Evolutionary conservation across 1,284 basidiomycete genomes (phyloP).

Genomic region (Ganoderma sinense): DNA sequence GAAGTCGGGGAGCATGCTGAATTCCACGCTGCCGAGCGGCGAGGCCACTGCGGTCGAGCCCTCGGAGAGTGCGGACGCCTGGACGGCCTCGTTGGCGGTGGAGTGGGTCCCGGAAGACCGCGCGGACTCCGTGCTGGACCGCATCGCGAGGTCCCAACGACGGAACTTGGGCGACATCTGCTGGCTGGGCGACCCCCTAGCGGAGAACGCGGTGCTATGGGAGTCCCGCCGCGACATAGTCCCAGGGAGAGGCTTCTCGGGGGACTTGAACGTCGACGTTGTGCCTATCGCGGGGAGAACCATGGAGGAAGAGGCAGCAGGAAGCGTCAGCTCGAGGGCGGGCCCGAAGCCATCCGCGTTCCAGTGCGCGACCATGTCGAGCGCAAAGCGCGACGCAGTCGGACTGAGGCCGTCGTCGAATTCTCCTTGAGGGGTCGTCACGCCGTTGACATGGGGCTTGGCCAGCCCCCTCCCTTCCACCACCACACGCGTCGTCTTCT

Average conservation of each 20-base stretch:
- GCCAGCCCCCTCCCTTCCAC: slow-evolving; percentile 28
- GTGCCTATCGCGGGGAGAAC: slow-evolving; percentile 20
- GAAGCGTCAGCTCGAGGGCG: slow-evolving; percentile 4
- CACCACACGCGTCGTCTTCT: slow-evolving; percentile 44
- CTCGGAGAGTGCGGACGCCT: not conserved
- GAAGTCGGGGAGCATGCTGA: slow-evolving; percentile 10
- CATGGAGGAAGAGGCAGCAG: slow-evolving; percentile 28
- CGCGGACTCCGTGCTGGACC: slow-evolving; percentile 18
- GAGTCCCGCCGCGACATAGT: slow-evolving; percentile 18
- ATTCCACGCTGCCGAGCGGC: slow-evolving; percentile 6
- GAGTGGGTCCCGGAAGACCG: not conserved
- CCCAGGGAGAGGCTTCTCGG: slow-evolving; percentile 31
- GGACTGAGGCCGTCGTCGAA: not conserved
- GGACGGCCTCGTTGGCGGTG: not conserved
- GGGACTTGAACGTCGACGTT: not conserved
- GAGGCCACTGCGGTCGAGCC: not conserved
- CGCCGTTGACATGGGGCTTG: not conserved
- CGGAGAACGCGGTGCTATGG: slow-evolving; percentile 3
- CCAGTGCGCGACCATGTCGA: slow-evolving; percentile 4
- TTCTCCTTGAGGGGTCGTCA: not conserved
- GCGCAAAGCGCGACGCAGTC: slow-evolving; percentile 4
- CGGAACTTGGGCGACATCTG: slow-evolving; percentile 24
- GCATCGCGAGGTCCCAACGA: slow-evolving; percentile 17
- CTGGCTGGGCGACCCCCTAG: slow-evolving; percentile 16
- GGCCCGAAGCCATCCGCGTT: not conserved